Base-by-base conservation (phyloP, 345 rosid species). In the Populus nigra region DNA sequence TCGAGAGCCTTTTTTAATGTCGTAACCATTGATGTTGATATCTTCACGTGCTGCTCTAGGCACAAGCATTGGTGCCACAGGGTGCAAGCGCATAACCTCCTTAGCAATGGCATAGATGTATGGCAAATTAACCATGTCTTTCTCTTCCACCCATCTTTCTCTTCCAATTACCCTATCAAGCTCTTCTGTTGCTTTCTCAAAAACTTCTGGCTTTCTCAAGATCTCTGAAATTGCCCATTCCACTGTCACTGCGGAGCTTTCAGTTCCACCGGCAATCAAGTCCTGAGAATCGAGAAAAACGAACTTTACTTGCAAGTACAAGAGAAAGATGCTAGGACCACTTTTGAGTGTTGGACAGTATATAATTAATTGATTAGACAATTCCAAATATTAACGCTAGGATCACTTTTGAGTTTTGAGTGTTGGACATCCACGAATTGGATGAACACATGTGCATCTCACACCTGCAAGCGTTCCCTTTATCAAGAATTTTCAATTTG, bases 51-150 rank as follows among this genome's bases (percentile, higher is more conserved):
- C 11, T 27, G 8, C 18, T 71, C 91, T 78, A 0, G 93, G 93
- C 25, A 84, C 90, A 2, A 91, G 76, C 85, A 88, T 57, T 0
- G 93, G 93, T 1, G 90, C 96, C 7, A 91, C 89, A 0, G 91
- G 92, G 78, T 89, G 95, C 43, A 89, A 38, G n/a, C 95, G 84
- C 95, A 88, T 89, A 1, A 89, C 83, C 77, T 91, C 96, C 36
- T 90, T 89, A 1, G 74, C 81, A 4, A 91, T 85, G 8, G 91
- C 82, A 18, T 85, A 73, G 5, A 91, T 63, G 62, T 33, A 91
- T 3, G 91, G 90, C 9, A 91, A 73, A 31, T 81, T 85, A 1
- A 45, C 81, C 0, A 90, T 83, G 83, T 91, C 96, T 15, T 79
- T 83, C 83, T 91, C 96, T 73, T 81, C 80, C 15, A 88, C 89